Percentiles rank a stretch among this genome's conserved stretches.
phyloP scores from a whole-genome alignment of 257 asterid species.

The Anisodus tanguticus region DNA sequence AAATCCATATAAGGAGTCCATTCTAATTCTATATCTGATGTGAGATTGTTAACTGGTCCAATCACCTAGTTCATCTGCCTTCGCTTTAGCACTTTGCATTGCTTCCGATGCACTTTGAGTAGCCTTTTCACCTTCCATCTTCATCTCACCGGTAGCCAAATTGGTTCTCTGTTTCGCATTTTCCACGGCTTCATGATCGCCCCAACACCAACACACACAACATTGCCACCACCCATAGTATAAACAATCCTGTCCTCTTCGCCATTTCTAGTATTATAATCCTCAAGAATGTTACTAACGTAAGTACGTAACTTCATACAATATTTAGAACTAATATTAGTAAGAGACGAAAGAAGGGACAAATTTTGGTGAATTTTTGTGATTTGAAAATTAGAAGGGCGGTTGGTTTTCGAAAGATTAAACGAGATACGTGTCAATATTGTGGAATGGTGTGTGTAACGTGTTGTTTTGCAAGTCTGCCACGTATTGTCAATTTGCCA shows the following conservation, averaged over 20 bases:
- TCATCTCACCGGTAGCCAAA: slow-evolving; percentile 25
- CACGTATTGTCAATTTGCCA: not conserved
- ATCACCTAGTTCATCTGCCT: slow-evolving; percentile 47
- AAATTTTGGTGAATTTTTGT: not conserved
- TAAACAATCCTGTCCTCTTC: slow-evolving; percentile 26
- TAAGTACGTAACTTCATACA: not conserved
- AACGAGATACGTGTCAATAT: not conserved
- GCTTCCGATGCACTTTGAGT: slow-evolving; percentile 6
- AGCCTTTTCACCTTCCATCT: not conserved
- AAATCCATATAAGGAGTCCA: too few relatives aligned
- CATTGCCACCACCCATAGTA: slow-evolving; percentile 30
- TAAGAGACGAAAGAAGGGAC: too few relatives aligned
- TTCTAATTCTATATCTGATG: too few relatives aligned
- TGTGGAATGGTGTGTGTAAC: not conserved
- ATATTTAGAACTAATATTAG: not conserved
- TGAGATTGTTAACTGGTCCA: too few relatives aligned
- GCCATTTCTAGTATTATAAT: slow-evolving; percentile 17
- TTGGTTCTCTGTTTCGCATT: slow-evolving; percentile 28
- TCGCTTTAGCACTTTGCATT: slow-evolving; percentile 41
- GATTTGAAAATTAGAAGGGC: not conserved
- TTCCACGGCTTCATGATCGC: slow-evolving; percentile 28
- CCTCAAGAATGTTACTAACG: too few relatives aligned
- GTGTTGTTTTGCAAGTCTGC: not conserved
- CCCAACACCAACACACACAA: slow-evolving; percentile 28
- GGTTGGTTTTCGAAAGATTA: not conserved